These are phyloP conservation scores for Angophora floribunda DNA, from an alignment of 345 rosid genomes.

Conservation along the genomic window DNA sequence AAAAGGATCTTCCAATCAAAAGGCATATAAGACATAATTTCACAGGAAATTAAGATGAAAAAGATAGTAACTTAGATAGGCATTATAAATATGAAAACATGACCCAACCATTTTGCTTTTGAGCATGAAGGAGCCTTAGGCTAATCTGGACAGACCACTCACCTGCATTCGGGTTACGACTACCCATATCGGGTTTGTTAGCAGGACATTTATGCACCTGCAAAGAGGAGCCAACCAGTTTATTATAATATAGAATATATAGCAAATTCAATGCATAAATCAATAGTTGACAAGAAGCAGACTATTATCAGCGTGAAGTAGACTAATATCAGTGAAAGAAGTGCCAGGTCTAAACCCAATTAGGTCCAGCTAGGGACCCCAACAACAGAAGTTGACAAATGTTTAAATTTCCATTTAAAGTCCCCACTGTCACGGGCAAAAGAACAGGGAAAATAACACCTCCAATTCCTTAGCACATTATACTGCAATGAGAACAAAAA, in stretches of 20 bases:
- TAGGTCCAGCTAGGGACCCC: not conserved
- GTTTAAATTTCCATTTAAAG: not conserved
- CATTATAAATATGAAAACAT: not conserved
- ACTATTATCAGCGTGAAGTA: not conserved
- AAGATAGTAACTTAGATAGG: not conserved
- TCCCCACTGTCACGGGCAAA: not conserved
- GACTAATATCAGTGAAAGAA: not conserved
- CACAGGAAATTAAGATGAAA: not conserved
- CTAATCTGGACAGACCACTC: not conserved
- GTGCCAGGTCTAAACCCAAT: not conserved
- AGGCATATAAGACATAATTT: not conserved
- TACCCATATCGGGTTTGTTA: slow-evolving; percentile 97
- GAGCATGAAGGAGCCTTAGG: not conserved
- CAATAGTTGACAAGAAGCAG: not conserved
- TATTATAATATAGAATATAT: not conserved
- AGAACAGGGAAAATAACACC: not conserved
- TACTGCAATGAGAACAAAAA: not conserved
- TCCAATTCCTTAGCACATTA: not conserved
- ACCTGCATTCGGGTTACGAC: slow-evolving; percentile 99
- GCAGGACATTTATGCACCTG: slow-evolving; percentile 84
- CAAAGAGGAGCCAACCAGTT: not conserved
- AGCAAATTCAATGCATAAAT: not conserved
- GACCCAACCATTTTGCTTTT: not conserved
- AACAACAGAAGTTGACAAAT: not conserved
- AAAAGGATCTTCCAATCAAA: not conserved